Base-by-base conservation (phyloP, 768 basidiomycete species). In the Mycena belliarum region DNA sequence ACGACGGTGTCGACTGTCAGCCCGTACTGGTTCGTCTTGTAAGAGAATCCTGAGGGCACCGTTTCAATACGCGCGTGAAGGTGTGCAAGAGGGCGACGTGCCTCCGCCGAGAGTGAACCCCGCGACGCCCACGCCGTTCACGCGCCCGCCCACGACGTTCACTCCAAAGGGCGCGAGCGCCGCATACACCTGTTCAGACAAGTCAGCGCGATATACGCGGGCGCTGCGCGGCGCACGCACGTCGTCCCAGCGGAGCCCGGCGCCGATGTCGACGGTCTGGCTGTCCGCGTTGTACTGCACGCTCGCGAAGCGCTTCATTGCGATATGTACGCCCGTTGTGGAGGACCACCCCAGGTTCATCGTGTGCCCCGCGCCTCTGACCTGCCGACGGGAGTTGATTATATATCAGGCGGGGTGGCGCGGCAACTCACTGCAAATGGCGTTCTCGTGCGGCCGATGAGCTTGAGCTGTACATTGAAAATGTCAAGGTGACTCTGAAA, bases 241-340 rank as follows among this genome's bases (percentile, higher is more conserved):
- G 29, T 86, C 80, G 64, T 89, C 87, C 86, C 86, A 89, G 24
- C 84, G 73, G n/a, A 83, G 64, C 5, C 80, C 80, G 8, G 79
- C 63, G 1, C 80, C 80, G 26, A 82, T 59, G 0, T 65, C 70
- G 1, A 68, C 81, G 0, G 78, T 83, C 52, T 78, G 71, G 0
- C 74, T 61, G 0, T 60, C 52, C 1, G 67, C 55, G 43, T 82
- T 67, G 49, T 83, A 84, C 1, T 49, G 69, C 20, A 83, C 75
- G 16, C 77, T 59, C 5, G 73, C 71, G 65, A 86, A 84, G 2
- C 75, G 70, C 35, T 57, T 67, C 82, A 87, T 80, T 9, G 81
- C 69, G 9, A 88, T 86, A 14, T 83, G 83, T 14, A 88, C 78
- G 33, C 85, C 85, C 1, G 66, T 59, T 0, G 86, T 79, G 6